Base-by-base conservation (phyloP, 1,139 yeast species). In the Candida glucosophila region DNA sequence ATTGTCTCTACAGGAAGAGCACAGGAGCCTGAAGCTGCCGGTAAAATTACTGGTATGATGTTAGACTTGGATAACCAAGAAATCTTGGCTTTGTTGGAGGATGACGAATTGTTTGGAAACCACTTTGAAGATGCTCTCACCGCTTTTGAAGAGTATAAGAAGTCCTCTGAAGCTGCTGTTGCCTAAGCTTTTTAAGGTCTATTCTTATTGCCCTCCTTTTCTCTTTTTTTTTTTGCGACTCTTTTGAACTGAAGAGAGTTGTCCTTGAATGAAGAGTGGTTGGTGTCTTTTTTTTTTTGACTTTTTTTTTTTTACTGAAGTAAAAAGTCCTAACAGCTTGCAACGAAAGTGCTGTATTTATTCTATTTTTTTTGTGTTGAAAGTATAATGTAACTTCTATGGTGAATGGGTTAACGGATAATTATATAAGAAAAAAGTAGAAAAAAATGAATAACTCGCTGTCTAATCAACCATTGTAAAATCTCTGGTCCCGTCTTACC, bases 11-110 rank as follows among this genome's bases (percentile, higher is more conserved):
- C 90, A 52, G 93, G 93, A 53, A 78, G 81, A 58, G 77, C 77
- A 38, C 72, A 70, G 47, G 94, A 83, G 53, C 83, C 83, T 37
- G 95, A 85, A 62, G 88, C 95, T 53, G 96, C 97, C 44, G 95
- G 96, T 66, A 90, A 88, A 73, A 86, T 90, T 56, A 90, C 99
- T 44, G 98, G 97, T 68, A 90, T 90, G 98, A 77, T 90, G 71
- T 76, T 90, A 55, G 96, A 88, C 56, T 78, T 90, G 76, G 93
- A 86, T 53, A 83, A 82, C 63, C 76, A 77, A 52, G 96, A 90
- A 66, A 82, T 92, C 48, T 66, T 88, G 53, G 80, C 82, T 39
- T 72, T 90, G 57, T 76, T 83, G 56, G 90, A 80, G 51, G 93
- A 88, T 55, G 95, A 85, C 41, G 88, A 77, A 47, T 74, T 82